Evolutionary conservation across 164 flowering plant genomes (phyloP).

Genomic region (Annona squamosa): DNA sequence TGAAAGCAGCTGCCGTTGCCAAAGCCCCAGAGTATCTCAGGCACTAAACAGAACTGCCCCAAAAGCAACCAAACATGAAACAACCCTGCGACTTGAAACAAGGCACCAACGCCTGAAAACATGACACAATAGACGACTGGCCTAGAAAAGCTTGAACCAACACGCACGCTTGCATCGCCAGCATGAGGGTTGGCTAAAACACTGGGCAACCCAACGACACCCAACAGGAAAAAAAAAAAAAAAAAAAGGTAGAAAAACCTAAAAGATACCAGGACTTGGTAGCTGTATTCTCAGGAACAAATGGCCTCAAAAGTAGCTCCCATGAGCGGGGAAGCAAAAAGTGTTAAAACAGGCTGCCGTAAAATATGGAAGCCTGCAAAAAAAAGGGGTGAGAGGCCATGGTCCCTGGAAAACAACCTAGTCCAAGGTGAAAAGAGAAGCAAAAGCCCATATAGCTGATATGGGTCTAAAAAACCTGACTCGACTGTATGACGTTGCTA

Average conservation of each 20-base stretch:
- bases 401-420: slow-evolving; percentile 29
- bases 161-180: slow-evolving; percentile 8
- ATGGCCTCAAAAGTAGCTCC: slow-evolving; percentile 11
- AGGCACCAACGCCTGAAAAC: slow-evolving; percentile 2
- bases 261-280: slow-evolving; percentile 13
- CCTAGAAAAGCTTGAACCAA: slow-evolving; percentile 1
- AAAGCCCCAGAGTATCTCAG: slow-evolving; percentile 12
- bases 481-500: slow-evolving; percentile 9
- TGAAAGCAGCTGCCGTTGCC: slow-evolving; percentile 12
- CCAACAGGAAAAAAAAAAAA: not conserved
- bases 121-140: slow-evolving; percentile 3
- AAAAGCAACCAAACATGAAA: slow-evolving; percentile 15
- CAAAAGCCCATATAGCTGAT: slow-evolving; percentile 13
- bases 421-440: slow-evolving; percentile 4
- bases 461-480: slow-evolving; percentile 11
- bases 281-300: slow-evolving; percentile 6
- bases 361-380: slow-evolving; percentile 43
- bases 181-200: slow-evolving; percentile 15
- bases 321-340: slow-evolving; percentile 16
- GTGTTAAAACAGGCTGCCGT: slow-evolving; percentile 8
- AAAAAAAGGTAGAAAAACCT: not conserved
- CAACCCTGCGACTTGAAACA: not conserved
- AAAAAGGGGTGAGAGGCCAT: slow-evolving; percentile 25
- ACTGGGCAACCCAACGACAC: slow-evolving; percentile 3
- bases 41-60: slow-evolving; percentile 16